These are phyloP conservation scores for Apiospora phragmitis DNA, from an alignment of 2,329 filamentous ascomycete genomes.

Conservation along the genomic window DNA sequence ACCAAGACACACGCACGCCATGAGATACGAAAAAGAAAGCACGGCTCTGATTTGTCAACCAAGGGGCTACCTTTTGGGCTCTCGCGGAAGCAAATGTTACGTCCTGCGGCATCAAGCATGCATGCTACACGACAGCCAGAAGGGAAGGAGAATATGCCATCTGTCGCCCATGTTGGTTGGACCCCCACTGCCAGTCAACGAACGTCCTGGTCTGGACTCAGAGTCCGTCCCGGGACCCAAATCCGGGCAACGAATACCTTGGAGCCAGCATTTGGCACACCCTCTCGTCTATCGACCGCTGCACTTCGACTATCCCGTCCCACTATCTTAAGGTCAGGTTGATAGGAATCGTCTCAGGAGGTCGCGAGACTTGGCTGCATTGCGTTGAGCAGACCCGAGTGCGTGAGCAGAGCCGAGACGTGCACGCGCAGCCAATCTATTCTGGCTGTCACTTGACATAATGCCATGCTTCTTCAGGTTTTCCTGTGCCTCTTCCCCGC, in stretches of 20 bases:
- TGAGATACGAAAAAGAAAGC: not conserved
- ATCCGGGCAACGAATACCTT: not conserved
- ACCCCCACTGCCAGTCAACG: not conserved
- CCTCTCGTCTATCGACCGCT: not conserved
- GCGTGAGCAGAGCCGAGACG: constrained; percentile 8
- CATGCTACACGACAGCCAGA: not conserved
- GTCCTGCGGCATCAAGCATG: not conserved
- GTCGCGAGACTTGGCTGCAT: not conserved
- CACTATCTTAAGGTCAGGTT: not conserved
- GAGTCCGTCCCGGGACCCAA: not conserved
- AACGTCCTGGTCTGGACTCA: not conserved
- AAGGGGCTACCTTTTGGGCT: not conserved
- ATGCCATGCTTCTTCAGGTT: not conserved
- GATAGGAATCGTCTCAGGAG: not conserved
- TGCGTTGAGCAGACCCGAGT: constrained; percentile 8
- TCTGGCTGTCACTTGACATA: not conserved
- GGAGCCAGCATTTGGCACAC: not conserved
- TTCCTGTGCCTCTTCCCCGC: not conserved
- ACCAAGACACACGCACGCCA: not conserved
- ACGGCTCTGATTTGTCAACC: not conserved
- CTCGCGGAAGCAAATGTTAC: not conserved
- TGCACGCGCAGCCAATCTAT: not conserved
- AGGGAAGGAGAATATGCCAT: not conserved
- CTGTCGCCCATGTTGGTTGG: not conserved
- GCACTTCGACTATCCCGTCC: not conserved